A percentile compares a stretch with the other conserved stretches of the same genome.
Conservation (phyloP, 2,329 filamentous ascomycete species). For the Coniochaeta hoffmannii region DNA sequence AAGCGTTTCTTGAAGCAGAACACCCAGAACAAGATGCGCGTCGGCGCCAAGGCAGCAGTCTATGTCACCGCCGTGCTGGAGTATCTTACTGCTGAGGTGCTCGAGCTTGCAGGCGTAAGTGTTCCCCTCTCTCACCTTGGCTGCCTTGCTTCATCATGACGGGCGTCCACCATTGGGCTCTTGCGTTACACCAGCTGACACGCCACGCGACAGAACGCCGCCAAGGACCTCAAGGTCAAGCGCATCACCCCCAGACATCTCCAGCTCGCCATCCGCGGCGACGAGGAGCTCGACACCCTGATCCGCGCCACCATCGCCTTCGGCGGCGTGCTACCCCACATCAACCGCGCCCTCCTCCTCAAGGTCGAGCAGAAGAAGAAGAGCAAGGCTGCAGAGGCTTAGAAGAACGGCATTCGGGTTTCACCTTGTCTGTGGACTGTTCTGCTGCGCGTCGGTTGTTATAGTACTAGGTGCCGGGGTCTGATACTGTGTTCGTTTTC, state of each 20-base stretch:
- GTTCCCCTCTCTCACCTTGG: slow-evolving; percentile 7
- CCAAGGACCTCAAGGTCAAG: slow-evolving; percentile 99
- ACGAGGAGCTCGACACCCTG: slow-evolving; percentile 95
- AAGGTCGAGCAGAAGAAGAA: slow-evolving; percentile 35
- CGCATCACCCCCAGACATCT: slow-evolving; percentile 97
- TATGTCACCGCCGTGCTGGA: slow-evolving; percentile 98
- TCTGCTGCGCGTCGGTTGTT: background rate
- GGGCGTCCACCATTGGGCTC: slow-evolving; percentile 7
- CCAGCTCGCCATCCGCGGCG: slow-evolving; percentile 94
- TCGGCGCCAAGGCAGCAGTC: slow-evolving; percentile 95
- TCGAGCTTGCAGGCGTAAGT: slow-evolving; percentile 87
- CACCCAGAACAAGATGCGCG: slow-evolving; percentile 99
- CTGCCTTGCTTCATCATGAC: background rate
- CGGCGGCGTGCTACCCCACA: slow-evolving; percentile 95
- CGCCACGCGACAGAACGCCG: slow-evolving; percentile 61
- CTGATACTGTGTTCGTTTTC: background rate
- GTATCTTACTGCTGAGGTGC: slow-evolving; percentile 95
- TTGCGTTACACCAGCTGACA: background rate
- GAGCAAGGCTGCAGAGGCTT: slow-evolving; percentile 26
- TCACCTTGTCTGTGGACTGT: background rate
- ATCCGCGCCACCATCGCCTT: slow-evolving; percentile 98
- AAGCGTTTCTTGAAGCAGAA: slow-evolving; percentile 99
- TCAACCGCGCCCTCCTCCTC: slow-evolving; percentile 85
- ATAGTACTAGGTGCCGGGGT: background rate
- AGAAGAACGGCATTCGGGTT: slow-evolving; percentile 1